Evolutionary conservation across 805 yeast species (phyloP).

Genomic region (Myxozyma kluyveri): DNA sequence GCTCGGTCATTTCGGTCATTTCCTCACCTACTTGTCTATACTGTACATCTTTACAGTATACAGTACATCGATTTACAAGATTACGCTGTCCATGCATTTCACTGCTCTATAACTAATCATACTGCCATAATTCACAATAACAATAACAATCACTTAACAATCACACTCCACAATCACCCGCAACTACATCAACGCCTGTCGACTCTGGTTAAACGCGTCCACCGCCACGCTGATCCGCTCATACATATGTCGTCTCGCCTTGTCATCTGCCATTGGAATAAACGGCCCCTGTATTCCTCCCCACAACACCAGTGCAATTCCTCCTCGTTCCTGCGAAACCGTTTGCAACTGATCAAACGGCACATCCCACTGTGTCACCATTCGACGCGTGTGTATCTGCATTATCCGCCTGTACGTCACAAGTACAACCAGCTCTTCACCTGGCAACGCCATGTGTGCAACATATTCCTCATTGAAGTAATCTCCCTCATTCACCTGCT

Average conservation of each 20-base stretch:
- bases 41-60: too few species aligned
- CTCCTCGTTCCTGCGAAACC: constrained; percentile 74
- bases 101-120: too few species aligned
- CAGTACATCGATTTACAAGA: too few species aligned
- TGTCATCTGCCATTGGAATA: constrained; percentile 71
- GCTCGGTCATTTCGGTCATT: too few species aligned
- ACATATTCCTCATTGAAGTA: constrained; percentile 70
- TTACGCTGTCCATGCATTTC: too few species aligned
- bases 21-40: too few species aligned
- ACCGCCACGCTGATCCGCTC: constrained; percentile 77
- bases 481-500: constrained; percentile 75
- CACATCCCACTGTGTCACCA: constrained; percentile 70
- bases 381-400: constrained; percentile 59
- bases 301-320: constrained; percentile 65
- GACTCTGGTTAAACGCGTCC: constrained; percentile 56
- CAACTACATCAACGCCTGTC: constrained; percentile 23
- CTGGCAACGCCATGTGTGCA: constrained; percentile 81
- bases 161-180: not conserved
- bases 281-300: constrained; percentile 62
- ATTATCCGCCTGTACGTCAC: constrained; percentile 71
- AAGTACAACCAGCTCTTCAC: constrained; percentile 72
- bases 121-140: not conserved
- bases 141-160: not conserved
- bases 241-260: constrained; percentile 65
- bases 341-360: constrained; percentile 62